Conservation (phyloP, 2,329 filamentous ascomycete genomes). For the Tolypocladium album region DNA sequence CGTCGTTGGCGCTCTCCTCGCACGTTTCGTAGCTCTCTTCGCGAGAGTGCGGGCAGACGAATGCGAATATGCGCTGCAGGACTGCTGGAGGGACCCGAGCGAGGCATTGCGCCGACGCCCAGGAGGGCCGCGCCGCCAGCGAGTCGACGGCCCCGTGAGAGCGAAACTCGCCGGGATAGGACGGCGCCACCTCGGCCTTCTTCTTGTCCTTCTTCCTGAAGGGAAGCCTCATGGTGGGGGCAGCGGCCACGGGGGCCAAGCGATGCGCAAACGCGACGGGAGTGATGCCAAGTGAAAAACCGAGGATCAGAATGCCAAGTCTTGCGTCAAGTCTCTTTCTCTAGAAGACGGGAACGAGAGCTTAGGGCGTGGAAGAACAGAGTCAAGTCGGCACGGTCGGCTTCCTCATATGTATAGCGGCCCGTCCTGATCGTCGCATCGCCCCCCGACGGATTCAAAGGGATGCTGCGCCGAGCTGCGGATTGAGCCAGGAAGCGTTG, state of each 20-base stretch:
- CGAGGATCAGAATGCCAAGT: neutral
- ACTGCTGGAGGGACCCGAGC: conserved; percentile 54
- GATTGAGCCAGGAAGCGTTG: neutral
- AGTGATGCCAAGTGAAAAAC: neutral
- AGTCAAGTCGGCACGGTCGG: neutral
- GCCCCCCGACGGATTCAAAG: neutral
- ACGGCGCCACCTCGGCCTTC: conserved; percentile 12
- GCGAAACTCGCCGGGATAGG: conserved; percentile 18
- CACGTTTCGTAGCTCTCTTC: conserved; percentile 74
- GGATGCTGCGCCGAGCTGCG: neutral
- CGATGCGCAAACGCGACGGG: neutral
- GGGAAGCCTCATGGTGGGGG: conserved; percentile 22
- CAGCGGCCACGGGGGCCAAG: neutral
- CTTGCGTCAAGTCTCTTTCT: neutral
- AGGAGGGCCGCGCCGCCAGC: conserved; percentile 24
- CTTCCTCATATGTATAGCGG: neutral
- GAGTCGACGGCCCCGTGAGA: conserved; percentile 12
- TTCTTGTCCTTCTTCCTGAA: conserved; percentile 28
- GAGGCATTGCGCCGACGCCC: conserved; percentile 30
- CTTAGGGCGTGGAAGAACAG: neutral
- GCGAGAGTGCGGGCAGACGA: conserved; percentile 70
- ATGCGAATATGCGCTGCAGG: conserved; percentile 66
- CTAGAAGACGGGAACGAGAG: neutral
- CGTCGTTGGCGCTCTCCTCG: conserved; percentile 67
- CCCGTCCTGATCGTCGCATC: neutral